Evolutionary conservation across 2,329 filamentous ascomycete species (phyloP).

Genomic region (Sporothrix curviconia): DNA sequence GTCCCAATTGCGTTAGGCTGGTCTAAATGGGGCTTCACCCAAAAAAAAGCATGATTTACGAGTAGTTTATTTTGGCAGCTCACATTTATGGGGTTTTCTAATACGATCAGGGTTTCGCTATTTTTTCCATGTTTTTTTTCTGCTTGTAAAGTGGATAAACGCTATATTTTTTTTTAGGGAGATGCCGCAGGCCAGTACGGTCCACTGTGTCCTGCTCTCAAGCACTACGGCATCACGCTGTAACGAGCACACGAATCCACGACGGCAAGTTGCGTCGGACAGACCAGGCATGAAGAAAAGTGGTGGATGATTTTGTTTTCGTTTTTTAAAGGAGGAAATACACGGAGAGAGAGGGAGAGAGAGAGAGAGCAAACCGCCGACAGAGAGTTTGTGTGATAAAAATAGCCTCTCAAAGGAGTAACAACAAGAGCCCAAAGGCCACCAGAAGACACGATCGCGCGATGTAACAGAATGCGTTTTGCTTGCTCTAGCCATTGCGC

Average conservation of each 20-base stretch:
- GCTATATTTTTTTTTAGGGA: neutral
- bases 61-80: slow-evolving; percentile 3
- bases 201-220: neutral
- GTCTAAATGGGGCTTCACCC: neutral
- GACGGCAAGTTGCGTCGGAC: slow-evolving; percentile 3
- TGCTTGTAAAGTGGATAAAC: neutral
- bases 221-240: neutral
- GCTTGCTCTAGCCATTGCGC: neutral
- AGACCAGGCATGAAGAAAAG: neutral
- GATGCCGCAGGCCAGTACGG: neutral
- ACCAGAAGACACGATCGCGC: slow-evolving; percentile 7
- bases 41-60: neutral
- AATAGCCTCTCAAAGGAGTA: neutral
- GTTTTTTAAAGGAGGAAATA: neutral
- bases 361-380: too few species aligned
- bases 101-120: neutral
- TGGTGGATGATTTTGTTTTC: too few species aligned
- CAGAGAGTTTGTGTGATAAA: too few species aligned
- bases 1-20: neutral
- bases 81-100: slow-evolving; percentile 2
- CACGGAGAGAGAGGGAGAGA: too few species aligned
- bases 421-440: too few species aligned
- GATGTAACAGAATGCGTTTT: slow-evolving; percentile 6
- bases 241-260: neutral
- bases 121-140: too few species aligned